Base-by-base conservation (phyloP, 192 early-diverging fungal genomes). In the Entophlyctis helioformis region DNA sequence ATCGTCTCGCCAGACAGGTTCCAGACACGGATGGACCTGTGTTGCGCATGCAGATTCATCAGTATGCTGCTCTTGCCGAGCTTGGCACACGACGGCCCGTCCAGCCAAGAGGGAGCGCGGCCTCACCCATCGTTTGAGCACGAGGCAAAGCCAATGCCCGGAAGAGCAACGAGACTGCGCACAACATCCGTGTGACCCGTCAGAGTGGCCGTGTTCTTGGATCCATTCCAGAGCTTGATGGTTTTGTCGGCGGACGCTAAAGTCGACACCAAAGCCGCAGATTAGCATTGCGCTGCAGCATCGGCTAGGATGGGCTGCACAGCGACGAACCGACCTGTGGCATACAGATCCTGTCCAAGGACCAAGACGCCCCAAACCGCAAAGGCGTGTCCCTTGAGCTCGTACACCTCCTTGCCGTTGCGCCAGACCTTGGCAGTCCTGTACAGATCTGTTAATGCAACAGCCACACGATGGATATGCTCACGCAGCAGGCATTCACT, bases 321-420 rank as follows among this genome's bases (percentile, higher is more conserved):
- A 19, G 37, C 37, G 11, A 18, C 16, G 18, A 26, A 27, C 25
- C 29, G 25, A 85, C 85, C 86, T 33, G 89, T 95, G 12, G 95
- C 53, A 31, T 87, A 58, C 3, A 64, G 55, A 0, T 80, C 75
- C 44, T 87, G 81, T 18, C 71, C 63, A 5, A 90, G 44, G 1
- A 71, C 69, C n/a, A 94, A 50, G 11, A 93, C 87, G n/a, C 75
- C 76, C 94, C 94, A 97, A 7, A 99, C 87, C 6, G 93, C 85
- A 21, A 76, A 74, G 19, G 63, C 40, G 50, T 99, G 94, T 2
- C 86, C 91, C 19, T 60, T 46, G 27, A 97, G 67, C 0, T 81
- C 82, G 27, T 78, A 50, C n/a, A 66, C 56, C 32, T 70, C 75
- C 44, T 82, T 54, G 50, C 80, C 87, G 47, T 91, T 68, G 40